Evolutionary conservation across 2,329 filamentous ascomycete genomes (phyloP), one percentile per base, ranked within the genome.

Genomic region (Penicillium freii): DNA sequence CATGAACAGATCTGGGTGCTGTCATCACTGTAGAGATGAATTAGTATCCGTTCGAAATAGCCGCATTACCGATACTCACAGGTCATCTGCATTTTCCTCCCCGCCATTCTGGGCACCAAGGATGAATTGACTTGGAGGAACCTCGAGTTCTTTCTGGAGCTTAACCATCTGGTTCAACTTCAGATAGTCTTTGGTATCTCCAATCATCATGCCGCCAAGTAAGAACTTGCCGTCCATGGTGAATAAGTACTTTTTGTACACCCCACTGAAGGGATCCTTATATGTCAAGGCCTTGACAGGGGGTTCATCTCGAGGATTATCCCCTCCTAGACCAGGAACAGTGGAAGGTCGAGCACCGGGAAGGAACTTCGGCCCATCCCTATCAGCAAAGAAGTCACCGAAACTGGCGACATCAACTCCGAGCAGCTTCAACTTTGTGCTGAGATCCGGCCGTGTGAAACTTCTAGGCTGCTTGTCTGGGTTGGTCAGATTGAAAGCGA

Each of bases 201-300:
- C 92, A 60, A 96, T 94, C 91, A 96, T 96, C 91, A 96, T 96
- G 4, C 92, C 92, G n/a, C 92, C 92, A 0, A 96, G 84, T 1
- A 96, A 79, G 67, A 93, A 93, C 72, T 95, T 95, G 27, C 92
- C 92, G 69, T 96, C 92, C 69, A 87, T 79, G 0, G 92, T 95
- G 69, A 96, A 96, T 11, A 96, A 78, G 73, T 94, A 96, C 71
- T 96, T 96, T 74, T 96, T 96, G 78, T 96, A 96, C 1, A 96
- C 85, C 47, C 91, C 87, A 55, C 87, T 83, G 70, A 96, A 96
- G 0, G 92, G 92, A 68, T 96, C 92, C 61, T 88, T 91, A 77
- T 96, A 96, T 0, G 89, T 93, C 42, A 96, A 78, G 0, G 91
- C 87, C 75, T 95, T 95, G 66, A 95, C 91, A 0, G 83, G 81